phyloP scores from a whole-genome alignment of 1,139 yeast species.

The Scheffersomyces segobiensis region DNA sequence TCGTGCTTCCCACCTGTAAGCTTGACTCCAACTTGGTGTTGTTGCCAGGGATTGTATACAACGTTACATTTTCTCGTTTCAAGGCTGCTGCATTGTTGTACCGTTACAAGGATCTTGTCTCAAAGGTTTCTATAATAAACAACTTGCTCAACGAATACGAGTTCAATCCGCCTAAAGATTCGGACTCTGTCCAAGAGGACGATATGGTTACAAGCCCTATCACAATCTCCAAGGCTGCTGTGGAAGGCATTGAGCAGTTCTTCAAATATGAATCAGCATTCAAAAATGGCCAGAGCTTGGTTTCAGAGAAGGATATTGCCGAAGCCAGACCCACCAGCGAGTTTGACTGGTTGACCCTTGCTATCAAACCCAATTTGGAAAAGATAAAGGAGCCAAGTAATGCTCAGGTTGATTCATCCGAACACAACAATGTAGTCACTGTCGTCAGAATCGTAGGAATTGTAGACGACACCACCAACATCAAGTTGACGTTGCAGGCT shows the following conservation, averaged over 20 bases:
- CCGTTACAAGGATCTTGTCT: slow-evolving; percentile 33
- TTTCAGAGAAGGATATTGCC: slow-evolving; percentile 4
- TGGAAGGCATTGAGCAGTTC: slow-evolving; percentile 35
- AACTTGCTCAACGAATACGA: slow-evolving; percentile 37
- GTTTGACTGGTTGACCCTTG: slow-evolving; percentile 43
- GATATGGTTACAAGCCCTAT: slow-evolving; percentile 18
- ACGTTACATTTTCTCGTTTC: slow-evolving; percentile 50
- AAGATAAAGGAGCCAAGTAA: slow-evolving; percentile 30
- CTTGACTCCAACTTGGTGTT: slow-evolving; percentile 50
- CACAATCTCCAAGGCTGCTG: slow-evolving; percentile 35
- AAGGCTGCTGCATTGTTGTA: slow-evolving; percentile 51
- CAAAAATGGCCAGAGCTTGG: slow-evolving; percentile 7
- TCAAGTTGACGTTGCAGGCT: slow-evolving; percentile 55
- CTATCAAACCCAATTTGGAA: slow-evolving; percentile 41
- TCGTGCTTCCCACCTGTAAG: slow-evolving; percentile 42
- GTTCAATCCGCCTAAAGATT: slow-evolving; percentile 22
- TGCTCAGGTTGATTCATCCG: slow-evolving; percentile 10
- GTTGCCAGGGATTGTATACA: slow-evolving; percentile 62
- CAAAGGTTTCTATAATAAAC: slow-evolving; percentile 30
- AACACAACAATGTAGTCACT: slow-evolving; percentile 36
- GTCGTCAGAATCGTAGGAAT: slow-evolving; percentile 52
- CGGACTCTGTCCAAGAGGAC: slow-evolving; percentile 9
- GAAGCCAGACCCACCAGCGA: slow-evolving; percentile 15
- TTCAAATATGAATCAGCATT: slow-evolving; percentile 20
- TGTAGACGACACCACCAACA: slow-evolving; percentile 43